phyloP scores from a whole-genome alignment of 2,329 filamentous ascomycete genomes.

The Trichoderma simmonsii region DNA sequence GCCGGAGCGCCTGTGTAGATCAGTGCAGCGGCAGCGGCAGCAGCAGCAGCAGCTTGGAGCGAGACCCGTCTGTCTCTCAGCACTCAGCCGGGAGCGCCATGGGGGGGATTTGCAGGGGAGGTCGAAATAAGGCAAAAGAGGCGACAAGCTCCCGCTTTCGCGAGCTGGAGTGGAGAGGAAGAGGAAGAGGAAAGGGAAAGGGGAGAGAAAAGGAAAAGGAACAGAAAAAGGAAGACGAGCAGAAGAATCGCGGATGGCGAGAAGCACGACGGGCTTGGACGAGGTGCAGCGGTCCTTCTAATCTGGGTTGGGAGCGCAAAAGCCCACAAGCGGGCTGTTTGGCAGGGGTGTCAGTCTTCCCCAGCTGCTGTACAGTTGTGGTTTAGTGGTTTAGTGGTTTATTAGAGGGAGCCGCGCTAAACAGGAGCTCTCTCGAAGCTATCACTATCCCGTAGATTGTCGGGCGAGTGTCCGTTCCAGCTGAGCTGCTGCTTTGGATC shows the following conservation, averaged over 20 bases:
- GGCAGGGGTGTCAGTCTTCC: neutral
- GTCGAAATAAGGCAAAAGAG: neutral
- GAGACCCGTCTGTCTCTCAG: slow-evolving; percentile 10
- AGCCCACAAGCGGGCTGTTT: neutral
- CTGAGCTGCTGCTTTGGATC: neutral
- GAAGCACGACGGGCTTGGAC: neutral
- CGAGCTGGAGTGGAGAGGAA: slow-evolving; percentile 13
- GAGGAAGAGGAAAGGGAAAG: neutral
- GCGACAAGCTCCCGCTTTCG: slow-evolving; percentile 10
- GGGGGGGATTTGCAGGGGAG: neutral
- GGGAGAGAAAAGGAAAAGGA: neutral
- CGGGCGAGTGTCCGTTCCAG: neutral
- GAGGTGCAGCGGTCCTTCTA: neutral
- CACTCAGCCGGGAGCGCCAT: slow-evolving; percentile 17
- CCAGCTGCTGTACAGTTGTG: neutral
- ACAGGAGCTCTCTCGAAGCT: neutral
- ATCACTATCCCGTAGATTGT: neutral
- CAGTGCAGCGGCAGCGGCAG: neutral
- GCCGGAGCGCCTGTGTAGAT: neutral
- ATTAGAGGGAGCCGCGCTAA: neutral
- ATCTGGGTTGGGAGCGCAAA: neutral
- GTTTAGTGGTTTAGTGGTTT: neutral
- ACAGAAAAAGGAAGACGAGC: neutral
- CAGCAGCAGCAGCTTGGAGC: slow-evolving; percentile 7
- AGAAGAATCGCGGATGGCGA: neutral